Base-by-base conservation (phyloP, 192 early-diverging fungal species). In the Coemansia sp. region DNA sequence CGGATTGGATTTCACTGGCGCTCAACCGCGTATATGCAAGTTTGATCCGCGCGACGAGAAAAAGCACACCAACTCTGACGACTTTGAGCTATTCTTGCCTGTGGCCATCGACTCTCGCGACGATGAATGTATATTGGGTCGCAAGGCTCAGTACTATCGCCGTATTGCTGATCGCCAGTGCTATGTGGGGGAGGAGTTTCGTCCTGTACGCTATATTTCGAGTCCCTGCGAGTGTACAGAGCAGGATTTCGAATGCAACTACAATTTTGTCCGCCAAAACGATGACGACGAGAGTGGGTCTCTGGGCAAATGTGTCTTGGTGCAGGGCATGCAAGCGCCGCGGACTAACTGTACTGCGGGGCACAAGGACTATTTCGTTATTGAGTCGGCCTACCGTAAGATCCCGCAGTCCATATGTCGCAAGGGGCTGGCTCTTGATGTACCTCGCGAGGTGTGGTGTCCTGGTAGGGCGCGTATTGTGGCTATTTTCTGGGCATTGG, bases 211-310 rank as follows among this genome's bases (percentile, higher is more conserved):
- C 23, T 75, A 81, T 35, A 81, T 85, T 3, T 70, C 80, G 3
- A 71, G 83, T 24, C 82, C 83, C 35, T 98, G 96, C 70, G 75
- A 82, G 37, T 98, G 96, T 73, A 87, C 86, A 0, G 74, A 71
- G 34, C 70, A 65, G 13, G 96, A 98, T 69, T 98, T 87, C 76
- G 94, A 96, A 85, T 98, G 96, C 77, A 92, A 93, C 65, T 87
- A 86, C 80, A 89, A 92, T 72, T 95, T 93, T 79, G 88, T 87
- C 23, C 88, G 88, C 28, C 74, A 91, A 59, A 60, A 77, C 24
- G 57, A 59, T 9, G 61, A 57, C 4, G 62, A 40, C 45, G 65
- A 53, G 2, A 48, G 56, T 23, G 63, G 56, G 36, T 28, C 68
- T 1, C 34, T 59, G 2, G 85, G 85, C 33, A 71, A 87, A 36